Percentiles rank a stretch among this genome's conserved stretches.
Evolutionary conservation across 2,329 filamentous ascomycete species (phyloP).

Genomic region (Trichophyton verrucosum): DNA sequence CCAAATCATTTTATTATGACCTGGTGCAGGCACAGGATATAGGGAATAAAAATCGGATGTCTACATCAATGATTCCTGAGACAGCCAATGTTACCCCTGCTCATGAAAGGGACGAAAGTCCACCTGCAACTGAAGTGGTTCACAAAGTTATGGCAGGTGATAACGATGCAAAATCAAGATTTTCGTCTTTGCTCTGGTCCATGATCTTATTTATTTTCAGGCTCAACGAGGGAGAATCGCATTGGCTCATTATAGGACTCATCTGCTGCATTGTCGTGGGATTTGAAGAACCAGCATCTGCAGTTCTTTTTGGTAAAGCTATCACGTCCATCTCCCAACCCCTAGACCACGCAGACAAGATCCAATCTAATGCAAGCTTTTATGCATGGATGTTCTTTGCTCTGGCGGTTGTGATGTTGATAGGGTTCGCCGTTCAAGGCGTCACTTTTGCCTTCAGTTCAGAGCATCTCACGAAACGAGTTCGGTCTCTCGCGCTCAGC

Average conservation of each 20-base stretch:
- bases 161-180: constrained; percentile 16
- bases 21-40: constrained; percentile 31
- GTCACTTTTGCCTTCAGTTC: constrained; percentile 46
- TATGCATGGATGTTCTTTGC: constrained; percentile 50
- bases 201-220: constrained; percentile 21
- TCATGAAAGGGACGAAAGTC: background rate
- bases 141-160: constrained; percentile 9
- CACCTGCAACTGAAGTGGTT: constrained; percentile 12
- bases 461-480: constrained; percentile 52
- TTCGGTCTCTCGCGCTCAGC: constrained; percentile 52
- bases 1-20: constrained; percentile 31
- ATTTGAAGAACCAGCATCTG: constrained; percentile 45
- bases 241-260: constrained; percentile 35
- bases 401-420: constrained; percentile 47
- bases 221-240: background rate
- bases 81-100: background rate
- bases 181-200: background rate
- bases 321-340: constrained; percentile 43
- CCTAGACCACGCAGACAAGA: constrained; percentile 38
- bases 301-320: constrained; percentile 49
- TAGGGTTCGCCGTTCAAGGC: constrained; percentile 51
- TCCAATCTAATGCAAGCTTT: constrained; percentile 40
- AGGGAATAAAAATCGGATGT: background rate
- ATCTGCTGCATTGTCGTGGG: constrained; percentile 43
- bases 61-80: background rate